These are phyloP conservation scores for Bjerkandera adusta DNA, from an alignment of 1,284 basidiomycete species.

Conservation along the genomic window DNA sequence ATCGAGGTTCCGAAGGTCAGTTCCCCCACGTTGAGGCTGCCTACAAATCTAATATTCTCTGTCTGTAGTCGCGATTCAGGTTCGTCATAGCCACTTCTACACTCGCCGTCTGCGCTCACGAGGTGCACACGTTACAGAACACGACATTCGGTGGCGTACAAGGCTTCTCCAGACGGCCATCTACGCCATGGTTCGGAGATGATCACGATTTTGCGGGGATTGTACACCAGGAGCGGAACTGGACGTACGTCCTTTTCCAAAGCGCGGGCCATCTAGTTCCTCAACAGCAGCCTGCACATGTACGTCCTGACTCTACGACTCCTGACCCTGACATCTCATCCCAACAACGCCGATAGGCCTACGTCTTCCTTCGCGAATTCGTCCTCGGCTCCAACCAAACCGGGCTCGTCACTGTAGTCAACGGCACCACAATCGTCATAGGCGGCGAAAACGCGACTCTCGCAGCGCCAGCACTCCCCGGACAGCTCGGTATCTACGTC, in stretches of 20 bases:
- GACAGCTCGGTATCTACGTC: slow-evolving; percentile 22
- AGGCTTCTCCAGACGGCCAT: slow-evolving; percentile 65
- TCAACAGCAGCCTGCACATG: slow-evolving; percentile 45
- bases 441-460: slow-evolving; percentile 20
- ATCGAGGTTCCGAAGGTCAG: slow-evolving; percentile 63
- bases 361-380: slow-evolving; percentile 28
- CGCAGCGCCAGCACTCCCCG: slow-evolving; percentile 3
- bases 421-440: slow-evolving; percentile 6
- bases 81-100: slow-evolving; percentile 21
- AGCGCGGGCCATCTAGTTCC: slow-evolving; percentile 60
- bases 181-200: slow-evolving; percentile 65
- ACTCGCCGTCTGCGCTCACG: slow-evolving; percentile 2
- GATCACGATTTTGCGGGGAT: slow-evolving; percentile 59
- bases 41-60: slow-evolving; percentile 7
- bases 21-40: slow-evolving; percentile 3
- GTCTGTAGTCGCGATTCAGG: slow-evolving; percentile 59
- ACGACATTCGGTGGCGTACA: slow-evolving; percentile 73
- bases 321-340: background rate
- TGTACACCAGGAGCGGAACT: slow-evolving; percentile 68
- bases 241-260: slow-evolving; percentile 60
- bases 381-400: slow-evolving; percentile 28
- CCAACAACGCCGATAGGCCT: slow-evolving; percentile 15
- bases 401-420: slow-evolving; percentile 20
- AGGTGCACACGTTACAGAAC: slow-evolving; percentile 41
- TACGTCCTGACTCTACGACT: slow-evolving; percentile 29